A percentile compares a stretch with the other conserved stretches of the same genome.
These are phyloP conservation scores for Claviceps sp. DNA, from an alignment of 2,329 filamentous ascomycete genomes.

Conservation along the genomic window DNA sequence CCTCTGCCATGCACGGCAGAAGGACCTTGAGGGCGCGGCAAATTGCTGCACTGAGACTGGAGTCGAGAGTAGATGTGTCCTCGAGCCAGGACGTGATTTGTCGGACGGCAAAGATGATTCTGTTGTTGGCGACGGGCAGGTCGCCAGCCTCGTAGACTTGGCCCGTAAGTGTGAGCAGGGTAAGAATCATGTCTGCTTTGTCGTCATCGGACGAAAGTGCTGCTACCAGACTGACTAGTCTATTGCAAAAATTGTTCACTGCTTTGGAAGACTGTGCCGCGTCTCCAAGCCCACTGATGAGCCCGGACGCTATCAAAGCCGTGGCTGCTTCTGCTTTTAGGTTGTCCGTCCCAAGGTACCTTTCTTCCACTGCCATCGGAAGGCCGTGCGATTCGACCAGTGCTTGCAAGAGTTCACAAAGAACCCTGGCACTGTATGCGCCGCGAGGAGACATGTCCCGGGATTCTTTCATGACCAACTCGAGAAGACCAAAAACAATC, in stretches of 20 bases:
- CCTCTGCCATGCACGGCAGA: conserved; percentile 60
- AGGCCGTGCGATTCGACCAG: conserved; percentile 34
- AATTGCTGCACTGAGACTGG: conserved; percentile 33
- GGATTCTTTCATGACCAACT: conserved; percentile 30
- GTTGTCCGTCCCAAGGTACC: conserved; percentile 30
- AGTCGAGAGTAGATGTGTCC: conserved; percentile 28
- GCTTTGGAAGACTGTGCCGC: conserved; percentile 32
- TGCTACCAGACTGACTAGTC: conserved; percentile 46
- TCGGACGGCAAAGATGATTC: conserved; percentile 71
- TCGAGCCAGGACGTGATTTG: conserved; percentile 63
- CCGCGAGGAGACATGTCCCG: conserved; percentile 27
- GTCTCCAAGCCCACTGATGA: conserved; percentile 40
- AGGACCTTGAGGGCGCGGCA: conserved; percentile 46
- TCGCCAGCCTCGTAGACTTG: conserved; percentile 37
- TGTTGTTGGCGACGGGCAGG: conserved; percentile 48
- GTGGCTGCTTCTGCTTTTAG: conserved; percentile 34
- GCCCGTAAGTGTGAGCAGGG: conserved; percentile 40
- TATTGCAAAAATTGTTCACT: conserved; percentile 42
- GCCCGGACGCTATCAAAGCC: conserved; percentile 33
- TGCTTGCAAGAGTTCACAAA: conserved; percentile 35
- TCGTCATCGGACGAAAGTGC: conserved; percentile 29
- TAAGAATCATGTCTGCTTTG: conserved; percentile 34
- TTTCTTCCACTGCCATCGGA: conserved; percentile 30
- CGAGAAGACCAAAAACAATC: conserved; percentile 28
- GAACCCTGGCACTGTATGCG: conserved; percentile 38